phyloP scores from a whole-genome alignment of 176 grass and related monocot genomes.

The Musa itinerans region DNA sequence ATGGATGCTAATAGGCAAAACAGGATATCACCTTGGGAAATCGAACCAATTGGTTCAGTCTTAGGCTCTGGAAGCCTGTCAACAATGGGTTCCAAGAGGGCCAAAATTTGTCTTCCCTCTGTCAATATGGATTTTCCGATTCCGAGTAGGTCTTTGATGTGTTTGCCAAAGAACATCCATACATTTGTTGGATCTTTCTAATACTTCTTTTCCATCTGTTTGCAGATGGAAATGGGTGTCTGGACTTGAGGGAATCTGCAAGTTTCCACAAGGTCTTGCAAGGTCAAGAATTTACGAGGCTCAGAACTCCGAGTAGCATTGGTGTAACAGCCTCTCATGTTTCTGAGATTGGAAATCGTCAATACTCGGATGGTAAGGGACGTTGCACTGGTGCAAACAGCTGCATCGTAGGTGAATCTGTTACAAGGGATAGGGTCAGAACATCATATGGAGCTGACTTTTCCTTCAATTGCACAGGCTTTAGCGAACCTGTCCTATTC shows the following conservation, averaged over 20 bases:
- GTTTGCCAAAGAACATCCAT: too few species aligned
- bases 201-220: background rate
- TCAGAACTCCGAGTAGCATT: conserved; percentile 32
- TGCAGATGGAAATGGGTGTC: conserved; percentile 60
- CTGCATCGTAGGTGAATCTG: conserved; percentile 16
- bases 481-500: conserved; percentile 53
- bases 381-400: conserved; percentile 20
- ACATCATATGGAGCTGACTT: conserved; percentile 2
- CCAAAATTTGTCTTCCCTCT: conserved; percentile 54
- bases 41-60: conserved; percentile 45
- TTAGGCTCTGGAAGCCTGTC: conserved; percentile 34
- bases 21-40: conserved; percentile 87
- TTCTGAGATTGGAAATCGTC: conserved; percentile 14
- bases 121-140: conserved; percentile 36
- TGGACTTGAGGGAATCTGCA: conserved; percentile 47
- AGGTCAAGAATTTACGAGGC: conserved; percentile 95
- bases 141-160: conserved; percentile 30
- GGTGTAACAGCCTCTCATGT: conserved; percentile 17
- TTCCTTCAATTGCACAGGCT: conserved; percentile 49
- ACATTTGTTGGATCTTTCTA: background rate
- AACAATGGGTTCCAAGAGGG: conserved; percentile 46
- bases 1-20: conserved; percentile 38
- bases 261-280: conserved; percentile 92
- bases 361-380: background rate
- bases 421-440: conserved; percentile 10